These are phyloP conservation scores for Silene coronaria DNA, from an alignment of 179 eudicot genomes.

Conservation along the genomic window DNA sequence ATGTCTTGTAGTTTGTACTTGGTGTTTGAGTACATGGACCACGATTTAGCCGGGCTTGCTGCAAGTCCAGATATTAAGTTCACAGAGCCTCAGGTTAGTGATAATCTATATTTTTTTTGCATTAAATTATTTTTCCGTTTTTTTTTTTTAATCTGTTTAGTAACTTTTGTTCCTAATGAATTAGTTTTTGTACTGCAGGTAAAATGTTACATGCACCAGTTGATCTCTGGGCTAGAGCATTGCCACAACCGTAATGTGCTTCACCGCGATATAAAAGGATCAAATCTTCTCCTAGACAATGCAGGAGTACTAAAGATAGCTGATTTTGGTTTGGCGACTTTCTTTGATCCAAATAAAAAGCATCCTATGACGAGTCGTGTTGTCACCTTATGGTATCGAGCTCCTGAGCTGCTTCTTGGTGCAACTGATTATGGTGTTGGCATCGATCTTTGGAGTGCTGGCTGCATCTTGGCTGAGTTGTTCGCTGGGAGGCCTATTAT, in stretches of 20 bases:
- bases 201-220: constrained; percentile 75
- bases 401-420: constrained; percentile 85
- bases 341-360: constrained; percentile 63
- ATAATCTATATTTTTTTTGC: not conserved
- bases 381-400: constrained; percentile 82
- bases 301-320: constrained; percentile 70
- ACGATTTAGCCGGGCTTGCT: constrained; percentile 62
- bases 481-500: constrained; percentile 81
- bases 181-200: constrained; percentile 40
- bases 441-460: constrained; percentile 85
- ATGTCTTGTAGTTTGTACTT: constrained; percentile 60
- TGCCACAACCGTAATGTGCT: constrained; percentile 73
- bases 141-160: not conserved
- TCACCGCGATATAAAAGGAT: constrained; percentile 91
- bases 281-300: constrained; percentile 73
- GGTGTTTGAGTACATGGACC: constrained; percentile 66
- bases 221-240: constrained; percentile 80
- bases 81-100: constrained; percentile 40
- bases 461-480: constrained; percentile 78
- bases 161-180: not conserved
- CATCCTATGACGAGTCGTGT: constrained; percentile 80
- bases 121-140: not conserved
- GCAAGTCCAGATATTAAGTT: constrained; percentile 61
- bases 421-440: constrained; percentile 73
- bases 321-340: constrained; percentile 78